phyloP scores from a whole-genome alignment of 768 basidiomycete species.

The Arthromyces matolae region DNA sequence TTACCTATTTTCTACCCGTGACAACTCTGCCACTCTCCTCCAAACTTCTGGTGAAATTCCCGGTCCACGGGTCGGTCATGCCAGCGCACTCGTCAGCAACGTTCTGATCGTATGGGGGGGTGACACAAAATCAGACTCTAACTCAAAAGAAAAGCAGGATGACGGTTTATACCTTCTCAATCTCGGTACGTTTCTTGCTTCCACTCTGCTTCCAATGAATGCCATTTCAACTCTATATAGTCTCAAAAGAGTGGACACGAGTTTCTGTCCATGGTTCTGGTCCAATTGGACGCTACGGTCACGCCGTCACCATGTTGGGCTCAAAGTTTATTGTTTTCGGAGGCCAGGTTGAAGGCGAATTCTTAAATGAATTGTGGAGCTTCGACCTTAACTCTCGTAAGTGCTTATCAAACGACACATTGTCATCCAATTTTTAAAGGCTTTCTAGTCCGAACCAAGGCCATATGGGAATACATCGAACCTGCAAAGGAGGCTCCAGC shows the following conservation, averaged over 20 bases:
- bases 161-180: conserved; percentile 93
- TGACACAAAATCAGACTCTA: conserved; percentile 81
- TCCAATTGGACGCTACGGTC: conserved; percentile 91
- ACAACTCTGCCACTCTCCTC: conserved; percentile 74
- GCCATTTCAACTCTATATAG: conserved; percentile 35
- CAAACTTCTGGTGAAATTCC: conserved; percentile 90
- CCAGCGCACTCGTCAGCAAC: conserved; percentile 91
- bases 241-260: conserved; percentile 92
- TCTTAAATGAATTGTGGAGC: conserved; percentile 92
- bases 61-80: conserved; percentile 91
- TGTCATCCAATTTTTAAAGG: conserved; percentile 8
- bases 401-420: conserved; percentile 24
- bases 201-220: conserved; percentile 1
- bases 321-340: conserved; percentile 94
- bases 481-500: conserved; percentile 65
- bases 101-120: conserved; percentile 98
- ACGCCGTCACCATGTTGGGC: conserved; percentile 88
- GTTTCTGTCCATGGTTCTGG: conserved; percentile 72
- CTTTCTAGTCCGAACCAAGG: conserved; percentile 70
- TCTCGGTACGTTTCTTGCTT: conserved; percentile 59
- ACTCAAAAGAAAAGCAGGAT: conserved; percentile 77
- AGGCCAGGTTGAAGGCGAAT: conserved; percentile 92
- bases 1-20: conserved; percentile 81
- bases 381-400: conserved; percentile 94
- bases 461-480: conserved; percentile 80